Evolutionary conservation across 129 eudicot species (phyloP).

Genomic region (Chrysanthemum lavandulifolium): DNA sequence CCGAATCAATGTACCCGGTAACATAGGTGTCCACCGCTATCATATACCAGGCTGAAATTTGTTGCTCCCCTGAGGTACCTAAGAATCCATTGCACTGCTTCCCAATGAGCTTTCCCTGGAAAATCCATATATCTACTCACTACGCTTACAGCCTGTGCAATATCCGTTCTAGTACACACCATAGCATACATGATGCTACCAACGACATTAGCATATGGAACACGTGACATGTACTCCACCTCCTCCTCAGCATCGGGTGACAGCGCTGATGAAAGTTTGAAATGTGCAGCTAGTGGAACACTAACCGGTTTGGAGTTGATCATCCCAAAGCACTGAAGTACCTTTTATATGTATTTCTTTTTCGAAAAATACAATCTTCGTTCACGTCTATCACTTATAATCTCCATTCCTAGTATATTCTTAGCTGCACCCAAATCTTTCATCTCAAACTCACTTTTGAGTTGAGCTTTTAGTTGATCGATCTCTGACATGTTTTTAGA

Average conservation of each 20-base stretch:
- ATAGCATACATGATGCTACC: slow-evolving; percentile 7
- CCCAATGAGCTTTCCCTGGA: not conserved
- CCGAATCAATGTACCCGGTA: not conserved
- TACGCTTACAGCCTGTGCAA: not conserved
- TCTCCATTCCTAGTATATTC: not conserved
- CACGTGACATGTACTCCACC: not conserved
- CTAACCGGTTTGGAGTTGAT: not conserved
- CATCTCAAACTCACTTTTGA: slow-evolving; percentile 3
- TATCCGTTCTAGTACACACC: not conserved
- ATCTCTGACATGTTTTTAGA: not conserved
- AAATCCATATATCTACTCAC: not conserved
- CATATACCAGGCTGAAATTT: not conserved
- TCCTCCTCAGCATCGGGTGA: not conserved
- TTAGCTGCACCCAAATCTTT: not conserved
- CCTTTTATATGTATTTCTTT: not conserved
- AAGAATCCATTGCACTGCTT: not conserved
- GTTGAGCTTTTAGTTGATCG: not conserved
- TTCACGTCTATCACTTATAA: not conserved
- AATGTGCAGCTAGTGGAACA: not conserved
- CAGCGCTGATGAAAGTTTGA: not conserved
- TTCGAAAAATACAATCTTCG: not conserved
- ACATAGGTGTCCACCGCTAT: not conserved
- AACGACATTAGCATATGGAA: not conserved
- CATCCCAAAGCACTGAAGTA: not conserved
- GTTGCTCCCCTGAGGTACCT: not conserved